Evolutionary conservation across 2,329 filamentous ascomycete genomes (phyloP).

Genomic region (Tolypocladium sp.): DNA sequence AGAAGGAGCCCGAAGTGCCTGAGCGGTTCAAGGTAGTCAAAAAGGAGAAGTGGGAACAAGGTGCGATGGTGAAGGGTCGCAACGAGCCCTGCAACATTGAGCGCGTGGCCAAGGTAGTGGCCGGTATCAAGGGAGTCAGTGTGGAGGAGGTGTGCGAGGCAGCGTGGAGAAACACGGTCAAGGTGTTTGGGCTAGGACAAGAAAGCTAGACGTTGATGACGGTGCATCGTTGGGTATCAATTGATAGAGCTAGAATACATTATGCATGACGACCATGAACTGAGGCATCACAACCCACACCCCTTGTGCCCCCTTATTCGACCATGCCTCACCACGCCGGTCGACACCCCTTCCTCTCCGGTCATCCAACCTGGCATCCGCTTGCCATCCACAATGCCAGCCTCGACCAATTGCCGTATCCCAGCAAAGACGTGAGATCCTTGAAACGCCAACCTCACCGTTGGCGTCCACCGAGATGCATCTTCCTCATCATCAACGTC

Average conservation of each 20-base stretch:
- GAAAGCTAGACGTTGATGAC: conserved; percentile 7
- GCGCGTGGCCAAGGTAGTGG: conserved; percentile 80
- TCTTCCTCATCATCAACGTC: conserved; percentile 16
- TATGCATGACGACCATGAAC: conserved; percentile 6
- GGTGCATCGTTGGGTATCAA: conserved; percentile 17
- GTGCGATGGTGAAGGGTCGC: conserved; percentile 84
- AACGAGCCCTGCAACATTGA: conserved; percentile 89
- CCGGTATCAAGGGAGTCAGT: conserved; percentile 69
- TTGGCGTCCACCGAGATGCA: conserved; percentile 20
- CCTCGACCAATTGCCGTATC: conserved; percentile 66
- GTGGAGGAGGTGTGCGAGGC: conserved; percentile 80
- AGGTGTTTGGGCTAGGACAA: conserved; percentile 63
- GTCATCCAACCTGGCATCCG: conserved; percentile 88
- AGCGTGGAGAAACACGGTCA: conserved; percentile 72
- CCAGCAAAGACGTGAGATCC: conserved; percentile 76
- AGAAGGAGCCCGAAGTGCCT: conserved; percentile 57
- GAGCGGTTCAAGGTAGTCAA: conserved; percentile 76
- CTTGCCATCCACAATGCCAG: conserved; percentile 64
- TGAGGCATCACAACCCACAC: conserved; percentile 34
- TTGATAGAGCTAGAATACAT: conserved; percentile 9
- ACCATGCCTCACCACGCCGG: conserved; percentile 59
- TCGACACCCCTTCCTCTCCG: conserved; percentile 72
- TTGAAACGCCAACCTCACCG: conserved; percentile 56
- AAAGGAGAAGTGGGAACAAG: conserved; percentile 89
- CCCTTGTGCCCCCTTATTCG: conserved; percentile 52